phyloP scores from a whole-genome alignment of 108 stramenopile genomes.

The Discostella pseudostelligera region DNA sequence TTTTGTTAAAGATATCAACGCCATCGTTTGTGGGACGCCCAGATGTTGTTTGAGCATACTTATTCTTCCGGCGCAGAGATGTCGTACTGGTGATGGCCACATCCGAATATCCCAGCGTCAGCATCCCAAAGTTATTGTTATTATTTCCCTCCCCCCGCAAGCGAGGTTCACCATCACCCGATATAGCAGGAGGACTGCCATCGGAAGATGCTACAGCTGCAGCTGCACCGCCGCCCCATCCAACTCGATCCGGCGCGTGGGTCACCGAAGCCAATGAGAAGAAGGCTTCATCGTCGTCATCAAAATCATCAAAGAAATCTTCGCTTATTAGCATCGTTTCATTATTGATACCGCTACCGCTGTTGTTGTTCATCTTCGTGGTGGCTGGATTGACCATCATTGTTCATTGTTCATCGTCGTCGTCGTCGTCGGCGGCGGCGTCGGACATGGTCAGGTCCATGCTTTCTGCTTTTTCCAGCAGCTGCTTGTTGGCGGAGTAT shows the following conservation, averaged over 20 bases:
- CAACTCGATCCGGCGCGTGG: too few relatives aligned
- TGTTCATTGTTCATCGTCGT: too few relatives aligned
- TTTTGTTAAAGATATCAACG: too few relatives aligned
- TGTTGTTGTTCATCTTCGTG: neutral
- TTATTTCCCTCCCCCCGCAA: too few relatives aligned
- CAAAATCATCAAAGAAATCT: slow-evolving; percentile 40
- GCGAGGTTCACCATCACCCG: too few relatives aligned
- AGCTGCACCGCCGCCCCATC: neutral
- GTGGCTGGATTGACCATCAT: too few relatives aligned
- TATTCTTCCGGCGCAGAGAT: neutral
- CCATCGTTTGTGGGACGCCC: neutral
- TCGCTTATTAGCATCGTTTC: slow-evolving; percentile 7
- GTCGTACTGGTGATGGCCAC: neutral
- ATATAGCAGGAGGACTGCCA: neutral
- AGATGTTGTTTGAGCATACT: too few relatives aligned
- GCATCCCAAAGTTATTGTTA: slow-evolving; percentile 32
- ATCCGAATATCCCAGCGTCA: slow-evolving; percentile 16
- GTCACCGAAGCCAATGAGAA: slow-evolving; percentile 39
- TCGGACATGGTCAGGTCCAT: too few relatives aligned
- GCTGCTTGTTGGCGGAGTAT: too few relatives aligned
- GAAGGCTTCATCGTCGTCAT: slow-evolving; percentile 49
- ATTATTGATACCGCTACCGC: slow-evolving; percentile 10
- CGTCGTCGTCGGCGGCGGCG: too few relatives aligned
- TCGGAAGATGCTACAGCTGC: neutral
- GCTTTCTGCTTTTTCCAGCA: too few relatives aligned